Conservation (phyloP, 169 alveolate species). For the Cytauxzoon felis region DNA sequence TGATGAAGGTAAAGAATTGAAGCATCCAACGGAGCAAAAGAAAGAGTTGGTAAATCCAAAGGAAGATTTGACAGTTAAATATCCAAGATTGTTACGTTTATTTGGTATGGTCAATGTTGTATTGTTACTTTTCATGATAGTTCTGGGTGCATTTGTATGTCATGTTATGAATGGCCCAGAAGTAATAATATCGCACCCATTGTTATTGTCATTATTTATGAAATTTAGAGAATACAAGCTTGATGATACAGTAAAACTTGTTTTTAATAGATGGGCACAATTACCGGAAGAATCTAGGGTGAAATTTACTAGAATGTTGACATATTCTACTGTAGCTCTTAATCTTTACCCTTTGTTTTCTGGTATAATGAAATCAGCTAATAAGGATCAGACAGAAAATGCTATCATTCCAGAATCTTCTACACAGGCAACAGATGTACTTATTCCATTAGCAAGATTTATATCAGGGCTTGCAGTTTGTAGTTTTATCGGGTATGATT, state of each 20-base stretch:
- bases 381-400: conserved; percentile 2
- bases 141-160: conserved; percentile 41
- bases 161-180: conserved; percentile 18
- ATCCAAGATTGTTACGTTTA: conserved; percentile 1
- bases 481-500: conserved; percentile 60
- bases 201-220: conserved; percentile 3
- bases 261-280: conserved; percentile 16
- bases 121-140: conserved; percentile 17
- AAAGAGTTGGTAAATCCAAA: conserved; percentile 3
- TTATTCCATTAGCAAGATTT: background rate
- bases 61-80: conserved; percentile 5
- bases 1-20: conserved; percentile 19
- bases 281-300: conserved; percentile 3
- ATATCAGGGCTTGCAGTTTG: conserved; percentile 20
- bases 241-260: conserved; percentile 1
- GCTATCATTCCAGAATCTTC: background rate
- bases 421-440: background rate
- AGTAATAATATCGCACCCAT: conserved; percentile 28
- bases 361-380: conserved; percentile 14
- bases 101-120: conserved; percentile 15
- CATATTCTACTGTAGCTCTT: conserved; percentile 27
- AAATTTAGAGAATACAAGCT: conserved; percentile 7
- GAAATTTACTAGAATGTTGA: conserved; percentile 12
- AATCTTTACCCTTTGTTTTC: conserved; percentile 42
- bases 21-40: conserved; percentile 10